Percentiles rank a stretch among this genome's conserved stretches.
Conservation (phyloP, 2,329 filamentous ascomycete species). For the Sporothrix dimorphospora region DNA sequence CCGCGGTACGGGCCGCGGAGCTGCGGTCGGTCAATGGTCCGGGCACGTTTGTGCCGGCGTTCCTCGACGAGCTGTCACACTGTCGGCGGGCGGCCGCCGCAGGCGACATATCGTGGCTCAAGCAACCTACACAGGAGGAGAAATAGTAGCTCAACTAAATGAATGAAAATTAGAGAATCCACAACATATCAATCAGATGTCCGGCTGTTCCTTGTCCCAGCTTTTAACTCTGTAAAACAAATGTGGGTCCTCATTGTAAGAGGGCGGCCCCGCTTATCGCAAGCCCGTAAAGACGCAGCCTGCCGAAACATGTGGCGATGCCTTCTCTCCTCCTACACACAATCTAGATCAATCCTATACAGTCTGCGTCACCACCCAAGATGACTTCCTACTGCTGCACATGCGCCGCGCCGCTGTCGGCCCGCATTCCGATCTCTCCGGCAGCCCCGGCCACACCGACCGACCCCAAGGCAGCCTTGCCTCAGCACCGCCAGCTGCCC, state of each 20-base stretch:
- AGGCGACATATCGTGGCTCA: slow-evolving; percentile 33
- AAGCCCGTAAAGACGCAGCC: neutral
- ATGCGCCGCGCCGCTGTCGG: slow-evolving; percentile 65
- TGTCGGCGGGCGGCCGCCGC: slow-evolving; percentile 38
- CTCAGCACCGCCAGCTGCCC: slow-evolving; percentile 59
- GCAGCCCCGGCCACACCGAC: slow-evolving; percentile 41
- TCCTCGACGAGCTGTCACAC: slow-evolving; percentile 70
- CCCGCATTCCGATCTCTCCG: slow-evolving; percentile 33
- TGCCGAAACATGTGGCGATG: slow-evolving; percentile 18
- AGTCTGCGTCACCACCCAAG: neutral
- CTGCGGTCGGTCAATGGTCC: slow-evolving; percentile 71
- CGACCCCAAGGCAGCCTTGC: neutral
- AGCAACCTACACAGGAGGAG: no score
- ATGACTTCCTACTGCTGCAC: slow-evolving; percentile 60
- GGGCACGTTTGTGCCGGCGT: slow-evolving; percentile 82
- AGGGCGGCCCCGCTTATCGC: slow-evolving; percentile 11
- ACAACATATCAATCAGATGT: neutral
- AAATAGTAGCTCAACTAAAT: neutral
- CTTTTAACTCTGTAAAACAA: neutral
- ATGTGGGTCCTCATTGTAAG: neutral
- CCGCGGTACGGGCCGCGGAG: slow-evolving; percentile 70
- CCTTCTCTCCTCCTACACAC: neutral
- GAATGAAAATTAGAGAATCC: neutral
- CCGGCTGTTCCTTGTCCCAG: neutral
- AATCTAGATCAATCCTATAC: neutral